phyloP scores from a whole-genome alignment of 306 rosid species.

The Rosa persica region DNA sequence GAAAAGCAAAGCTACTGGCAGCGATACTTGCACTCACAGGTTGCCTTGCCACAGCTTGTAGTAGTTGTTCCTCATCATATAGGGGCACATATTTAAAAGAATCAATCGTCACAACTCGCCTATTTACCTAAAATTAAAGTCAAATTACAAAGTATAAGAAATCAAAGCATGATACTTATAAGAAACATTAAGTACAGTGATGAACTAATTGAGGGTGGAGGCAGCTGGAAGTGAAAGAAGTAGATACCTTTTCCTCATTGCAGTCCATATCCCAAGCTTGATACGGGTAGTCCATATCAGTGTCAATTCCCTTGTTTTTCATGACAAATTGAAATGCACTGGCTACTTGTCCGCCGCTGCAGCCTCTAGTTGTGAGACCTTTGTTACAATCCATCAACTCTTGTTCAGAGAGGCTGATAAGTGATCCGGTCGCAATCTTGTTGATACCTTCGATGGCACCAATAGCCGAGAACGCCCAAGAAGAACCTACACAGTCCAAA shows the following conservation, averaged over 20 bases:
- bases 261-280: constrained; percentile 37
- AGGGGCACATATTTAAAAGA: constrained; percentile 56
- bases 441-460: constrained; percentile 99
- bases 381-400: constrained; percentile 80
- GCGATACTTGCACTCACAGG: constrained; percentile 89
- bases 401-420: constrained; percentile 82
- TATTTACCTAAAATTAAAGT: constrained; percentile 48
- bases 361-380: constrained; percentile 53
- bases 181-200: background rate
- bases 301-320: constrained; percentile 73
- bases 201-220: background rate
- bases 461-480: constrained; percentile 89
- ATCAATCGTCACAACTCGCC: constrained; percentile 72
- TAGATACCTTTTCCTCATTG: constrained; percentile 54
- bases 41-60: constrained; percentile 74
- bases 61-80: constrained; percentile 57
- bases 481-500: constrained; percentile 52
- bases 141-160: background rate
- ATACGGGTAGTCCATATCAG: constrained; percentile 76
- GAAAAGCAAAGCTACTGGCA: constrained; percentile 75
- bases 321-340: constrained; percentile 69
- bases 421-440: constrained; percentile 80
- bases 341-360: constrained; percentile 80
- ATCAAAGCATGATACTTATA: background rate
- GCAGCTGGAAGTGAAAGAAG: background rate